Base-by-base conservation (phyloP, 768 basidiomycete genomes). In the Phlegmacium glaucopus region DNA sequence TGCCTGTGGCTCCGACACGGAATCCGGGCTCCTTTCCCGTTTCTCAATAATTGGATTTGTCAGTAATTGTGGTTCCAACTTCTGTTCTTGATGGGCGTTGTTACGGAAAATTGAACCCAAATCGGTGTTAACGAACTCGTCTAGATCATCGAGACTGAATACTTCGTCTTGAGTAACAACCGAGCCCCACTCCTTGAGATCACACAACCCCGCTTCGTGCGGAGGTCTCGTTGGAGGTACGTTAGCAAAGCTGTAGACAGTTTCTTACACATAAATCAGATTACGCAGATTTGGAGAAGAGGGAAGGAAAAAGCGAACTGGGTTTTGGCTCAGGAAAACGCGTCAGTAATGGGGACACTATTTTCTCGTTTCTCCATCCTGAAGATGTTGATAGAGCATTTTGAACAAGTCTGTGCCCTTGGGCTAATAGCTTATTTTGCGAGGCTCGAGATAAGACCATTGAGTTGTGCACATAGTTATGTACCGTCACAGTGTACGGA, bases 41-140 rank as follows among this genome's bases (percentile, higher is more conserved):
- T 34, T 34, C 32, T 6, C 11, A n/a, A 6, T 10, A 2, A 34
- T 4, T 4, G 32, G 6, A 10, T 11, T 11, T 34, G 32, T 34
- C 2, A 6, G 32, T n/a, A 6, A n/a, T 10, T n/a, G 32, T 34
- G 32, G 11, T n/a, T 11, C 32, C 32, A 34, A 10, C 10, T 6
- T n/a, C n/a, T 34, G 11, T n/a, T 34, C 32, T 34, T 34, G 32
- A 34, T 6, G 22, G 42, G 48, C 11, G 35, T 42, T 42, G 47
- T 53, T 27, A 49, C 55, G 32, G n/a, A 34, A 34, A 6, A 34
- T 34, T 34, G 45, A 59, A 17, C 47, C 43, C 39, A 18, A 32
- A 48, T 72, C 62, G 12, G 73, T 71, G 18, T 57, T 65, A 37
- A 63, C 43, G 42, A 77, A 78, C 22, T 74, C 74, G 30, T 71